Evolutionary conservation across 345 rosid species (phyloP), one percentile per base, ranked within the genome.

Genomic region (Camelina hispida): DNA sequence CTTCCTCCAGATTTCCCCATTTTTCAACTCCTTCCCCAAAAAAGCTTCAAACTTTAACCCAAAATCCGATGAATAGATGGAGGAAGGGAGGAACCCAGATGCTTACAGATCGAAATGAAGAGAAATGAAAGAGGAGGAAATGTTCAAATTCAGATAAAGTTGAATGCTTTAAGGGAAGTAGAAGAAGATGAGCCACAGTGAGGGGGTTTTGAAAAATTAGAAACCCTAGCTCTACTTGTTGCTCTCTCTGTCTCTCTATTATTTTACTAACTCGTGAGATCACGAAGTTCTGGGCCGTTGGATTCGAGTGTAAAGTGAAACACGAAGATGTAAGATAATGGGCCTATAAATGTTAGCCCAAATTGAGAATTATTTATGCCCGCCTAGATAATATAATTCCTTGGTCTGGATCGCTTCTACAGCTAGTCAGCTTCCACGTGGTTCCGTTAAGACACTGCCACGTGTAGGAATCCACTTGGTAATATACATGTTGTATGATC

Each of bases 1-100:
- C 87, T 87, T 43, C 88, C 93, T 53, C 91, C 95, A 12, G 97
- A 93, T 81, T 87, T 93, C 84, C 98, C 98, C 96, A 93, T 90
- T 63, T 62, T 37, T 46, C 6, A 74, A 60, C 48, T 48, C 8
- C 46, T 12, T 20, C 66, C 18, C 34, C 11, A 4, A 22, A 54
- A 53, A 23, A 25, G 9, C 59, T 53, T 53, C 34, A 13, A 23
- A 25, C 6, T 54, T 28, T 54, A 44, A 16, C 48, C 1, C 48
- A 44, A 15, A 44, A 14, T 15, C 16, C 17, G 28, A 52, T 52
- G 1, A 22, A 52, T 11, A 11, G 6, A 22, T 5, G 3, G 32
- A 52, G n/a, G 12, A 2, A 52, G 3, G 32, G 30, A 52, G 57
- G 5, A 3, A 52, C n/a, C 57, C 57, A 52, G 57, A 52, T 52